These are phyloP conservation scores for Penicillium sp. DNA, from an alignment of 2,329 filamentous ascomycete genomes.

Conservation along the genomic window DNA sequence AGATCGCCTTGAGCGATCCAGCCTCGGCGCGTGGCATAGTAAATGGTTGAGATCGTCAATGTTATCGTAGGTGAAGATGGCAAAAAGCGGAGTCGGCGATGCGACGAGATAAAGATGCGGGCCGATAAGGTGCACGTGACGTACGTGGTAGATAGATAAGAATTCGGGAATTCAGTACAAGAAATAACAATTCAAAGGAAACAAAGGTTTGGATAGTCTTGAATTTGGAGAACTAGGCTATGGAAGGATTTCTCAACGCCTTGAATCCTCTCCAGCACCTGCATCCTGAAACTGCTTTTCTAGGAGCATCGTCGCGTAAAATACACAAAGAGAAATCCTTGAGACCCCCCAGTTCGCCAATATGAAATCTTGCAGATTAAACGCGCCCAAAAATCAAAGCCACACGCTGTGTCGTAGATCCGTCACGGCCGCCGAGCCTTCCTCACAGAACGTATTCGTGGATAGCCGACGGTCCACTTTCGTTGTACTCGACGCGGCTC, in stretches of 20 bases:
- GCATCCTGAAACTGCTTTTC: slow-evolving; percentile 21
- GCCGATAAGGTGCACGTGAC: slow-evolving; percentile 5
- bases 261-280: slow-evolving; percentile 17
- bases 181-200: too few species aligned
- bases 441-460: slow-evolving; percentile 49
- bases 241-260: slow-evolving; percentile 20
- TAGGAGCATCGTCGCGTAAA: slow-evolving; percentile 20
- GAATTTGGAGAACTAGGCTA: neutral
- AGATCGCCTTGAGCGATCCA: slow-evolving; percentile 82
- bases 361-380: neutral
- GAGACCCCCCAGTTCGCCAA: slow-evolving; percentile 9
- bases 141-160: too few species aligned
- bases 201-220: too few species aligned
- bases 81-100: neutral
- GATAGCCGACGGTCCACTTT: slow-evolving; percentile 58
- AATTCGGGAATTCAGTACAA: too few species aligned
- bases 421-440: slow-evolving; percentile 5
- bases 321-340: slow-evolving; percentile 16
- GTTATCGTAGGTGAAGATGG: neutral
- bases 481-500: slow-evolving; percentile 62
- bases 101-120: too few species aligned
- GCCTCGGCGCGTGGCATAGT: slow-evolving; percentile 89
- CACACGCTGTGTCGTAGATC: slow-evolving; percentile 13
- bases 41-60: slow-evolving; percentile 11
- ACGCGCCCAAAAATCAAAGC: neutral